These are phyloP conservation scores for Chlamydomonas applanata DNA, from an alignment of 139 green algal genomes.

Conservation along the genomic window DNA sequence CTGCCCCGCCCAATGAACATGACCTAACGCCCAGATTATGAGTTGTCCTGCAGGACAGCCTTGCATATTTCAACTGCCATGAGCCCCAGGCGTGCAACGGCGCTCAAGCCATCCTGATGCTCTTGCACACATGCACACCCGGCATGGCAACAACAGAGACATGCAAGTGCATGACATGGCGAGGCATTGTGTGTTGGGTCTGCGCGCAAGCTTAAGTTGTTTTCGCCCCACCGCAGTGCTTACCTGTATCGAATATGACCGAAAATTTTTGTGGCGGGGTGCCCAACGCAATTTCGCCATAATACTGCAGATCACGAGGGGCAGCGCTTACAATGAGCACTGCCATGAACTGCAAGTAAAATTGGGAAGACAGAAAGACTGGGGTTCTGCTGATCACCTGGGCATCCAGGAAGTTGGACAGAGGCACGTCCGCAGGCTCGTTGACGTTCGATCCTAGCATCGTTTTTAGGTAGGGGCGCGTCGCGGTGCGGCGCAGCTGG, in stretches of 20 bases:
- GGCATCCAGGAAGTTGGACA: slow-evolving; percentile 70
- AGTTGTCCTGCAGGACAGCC: too few species aligned
- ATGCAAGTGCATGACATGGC: too few species aligned
- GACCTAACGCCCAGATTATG: too few species aligned
- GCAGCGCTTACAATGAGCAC: neutral
- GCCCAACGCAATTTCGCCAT: slow-evolving; percentile 88
- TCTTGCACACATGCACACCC: too few species aligned
- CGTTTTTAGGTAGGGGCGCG: too few species aligned
- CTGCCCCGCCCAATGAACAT: neutral
- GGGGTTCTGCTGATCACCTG: slow-evolving; percentile 40
- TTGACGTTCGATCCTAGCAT: neutral
- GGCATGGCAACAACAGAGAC: slow-evolving; percentile 20
- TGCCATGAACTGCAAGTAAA: neutral
- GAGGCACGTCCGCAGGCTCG: slow-evolving; percentile 31
- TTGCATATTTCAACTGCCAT: too few species aligned
- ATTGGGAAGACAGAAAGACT: neutral
- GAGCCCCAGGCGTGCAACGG: too few species aligned
- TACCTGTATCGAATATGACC: slow-evolving; percentile 93
- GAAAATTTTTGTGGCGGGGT: slow-evolving; percentile 88
- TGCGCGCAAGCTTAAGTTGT: too few species aligned
- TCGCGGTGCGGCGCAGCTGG: too few species aligned
- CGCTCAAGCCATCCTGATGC: too few species aligned
- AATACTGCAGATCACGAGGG: slow-evolving; percentile 77
- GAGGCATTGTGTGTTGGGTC: neutral
- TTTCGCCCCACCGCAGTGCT: neutral